Conservation (phyloP, 2,329 filamentous ascomycete species). For the Periconia digitata region DNA sequence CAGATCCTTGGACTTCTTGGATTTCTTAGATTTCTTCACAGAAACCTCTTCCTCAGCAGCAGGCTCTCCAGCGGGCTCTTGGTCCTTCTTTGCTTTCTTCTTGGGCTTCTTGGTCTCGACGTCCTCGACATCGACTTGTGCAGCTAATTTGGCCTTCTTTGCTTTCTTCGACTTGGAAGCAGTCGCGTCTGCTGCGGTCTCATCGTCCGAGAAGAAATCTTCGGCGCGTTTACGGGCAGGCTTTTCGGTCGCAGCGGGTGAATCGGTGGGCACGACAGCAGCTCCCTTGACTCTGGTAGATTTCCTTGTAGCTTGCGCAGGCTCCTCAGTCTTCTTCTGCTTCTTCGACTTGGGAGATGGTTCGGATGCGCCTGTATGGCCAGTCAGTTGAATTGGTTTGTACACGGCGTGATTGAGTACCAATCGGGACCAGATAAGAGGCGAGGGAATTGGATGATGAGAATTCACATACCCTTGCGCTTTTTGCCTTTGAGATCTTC, state of each 20-base stretch:
- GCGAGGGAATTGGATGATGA: neutral
- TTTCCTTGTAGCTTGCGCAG: slow-evolving; percentile 20
- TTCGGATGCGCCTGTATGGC: slow-evolving; percentile 33
- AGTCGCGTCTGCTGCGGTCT: slow-evolving; percentile 15
- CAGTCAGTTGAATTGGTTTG: slow-evolving; percentile 12
- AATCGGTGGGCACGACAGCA: slow-evolving; percentile 20
- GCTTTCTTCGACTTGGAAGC: slow-evolving; percentile 2
- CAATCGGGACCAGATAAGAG: too few species aligned
- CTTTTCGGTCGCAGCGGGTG: slow-evolving; percentile 24
- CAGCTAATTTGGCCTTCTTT: slow-evolving; percentile 38
- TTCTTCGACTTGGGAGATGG: slow-evolving; percentile 42
- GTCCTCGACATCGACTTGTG: slow-evolving; percentile 4
- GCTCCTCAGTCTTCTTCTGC: slow-evolving; percentile 37
- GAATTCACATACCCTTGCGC: slow-evolving; percentile 51
- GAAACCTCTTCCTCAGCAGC: neutral
- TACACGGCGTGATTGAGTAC: slow-evolving; percentile 2
- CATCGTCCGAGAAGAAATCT: slow-evolving; percentile 36
- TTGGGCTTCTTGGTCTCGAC: slow-evolving; percentile 7
- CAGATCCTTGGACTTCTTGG: slow-evolving; percentile 23
- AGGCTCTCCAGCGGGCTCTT: neutral
- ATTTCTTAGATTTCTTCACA: slow-evolving; percentile 23
- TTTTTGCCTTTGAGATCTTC: slow-evolving; percentile 57
- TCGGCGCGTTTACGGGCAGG: slow-evolving; percentile 39
- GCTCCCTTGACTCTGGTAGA: slow-evolving; percentile 24
- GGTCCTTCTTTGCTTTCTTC: slow-evolving; percentile 11